Evolutionary conservation across 345 rosid genomes (phyloP), one percentile per base, ranked within the genome.

Genomic region (Abelmoschus esculentus): DNA sequence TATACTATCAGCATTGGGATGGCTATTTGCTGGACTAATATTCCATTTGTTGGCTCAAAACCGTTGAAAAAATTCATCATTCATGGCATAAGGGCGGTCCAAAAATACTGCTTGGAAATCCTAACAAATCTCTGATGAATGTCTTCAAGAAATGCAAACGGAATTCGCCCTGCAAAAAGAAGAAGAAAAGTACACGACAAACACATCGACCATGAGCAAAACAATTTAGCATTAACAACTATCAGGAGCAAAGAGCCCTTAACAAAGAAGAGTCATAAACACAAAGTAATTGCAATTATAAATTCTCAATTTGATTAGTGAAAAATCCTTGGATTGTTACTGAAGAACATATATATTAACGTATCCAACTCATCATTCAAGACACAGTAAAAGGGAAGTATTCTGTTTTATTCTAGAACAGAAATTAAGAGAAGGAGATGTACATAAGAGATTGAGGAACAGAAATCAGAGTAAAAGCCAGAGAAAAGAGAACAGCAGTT

Each of bases 1-100:
- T 15, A 95, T 86, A 82, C 93, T 82, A 73, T 95, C 98, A 1
- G 96, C 96, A 81, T 88, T 88, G 1, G 96, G 99, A 76, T 22
- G 26, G 26, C 26, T 22, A 22, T 22, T 95, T 93, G 60, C 72
- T 86, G 0, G 99, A 82, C 75, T 79, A 91, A n/a, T 52, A 52
- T 52, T 52, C 55, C 55, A 52, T n/a, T 52, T 52, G 56, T 10
- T 52, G 56, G 56, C 26, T 52, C 56, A 52, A 52, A 52, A 52
- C 56, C 56, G 26, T 17, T 2, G 56, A 52, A 52, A 52, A 52
- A 52, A 52, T 17, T 52, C 56, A 52, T 52, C 56, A n/a, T 52
- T 52, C 56, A 17, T 52, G 56, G 26, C 56, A 52, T 52, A 52
- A 52, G 56, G 56, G 2, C 2, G 26, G 56, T 22, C 56, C 18